Conservation (phyloP, 257 asterid species). For the Solanum corneliomulleri region DNA sequence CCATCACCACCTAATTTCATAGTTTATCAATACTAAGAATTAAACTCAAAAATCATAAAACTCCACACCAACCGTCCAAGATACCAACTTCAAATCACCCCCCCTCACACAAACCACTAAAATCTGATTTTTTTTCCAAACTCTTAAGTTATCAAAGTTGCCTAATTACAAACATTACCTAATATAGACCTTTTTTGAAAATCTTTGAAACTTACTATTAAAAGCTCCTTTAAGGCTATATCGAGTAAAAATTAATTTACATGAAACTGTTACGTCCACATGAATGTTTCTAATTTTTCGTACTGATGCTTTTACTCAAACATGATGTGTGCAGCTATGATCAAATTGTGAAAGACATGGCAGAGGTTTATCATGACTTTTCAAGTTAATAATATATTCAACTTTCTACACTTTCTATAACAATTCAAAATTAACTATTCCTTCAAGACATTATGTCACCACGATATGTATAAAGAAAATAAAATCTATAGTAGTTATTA, state of each 20-base stretch:
- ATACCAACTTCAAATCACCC: background rate
- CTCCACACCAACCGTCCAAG: background rate
- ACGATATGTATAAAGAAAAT: too few relatives aligned
- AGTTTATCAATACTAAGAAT: slow-evolving; percentile 16
- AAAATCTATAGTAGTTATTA: too few relatives aligned
- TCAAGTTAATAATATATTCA: too few relatives aligned
- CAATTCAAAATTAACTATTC: too few relatives aligned
- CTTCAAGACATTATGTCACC: too few relatives aligned
- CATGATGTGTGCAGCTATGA: background rate
- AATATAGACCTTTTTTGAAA: background rate
- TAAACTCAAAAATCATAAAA: background rate
- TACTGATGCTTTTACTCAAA: background rate
- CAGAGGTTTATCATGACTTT: background rate
- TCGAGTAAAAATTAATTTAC: background rate
- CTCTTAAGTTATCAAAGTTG: background rate
- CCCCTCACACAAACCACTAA: background rate
- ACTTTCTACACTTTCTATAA: too few relatives aligned
- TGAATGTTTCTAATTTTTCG: background rate
- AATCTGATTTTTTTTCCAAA: background rate
- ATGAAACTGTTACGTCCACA: background rate
- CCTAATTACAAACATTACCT: background rate
- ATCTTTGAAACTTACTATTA: background rate
- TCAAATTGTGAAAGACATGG: background rate
- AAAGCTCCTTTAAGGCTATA: background rate
- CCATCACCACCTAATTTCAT: slow-evolving; percentile 46